phyloP scores from a whole-genome alignment of 768 basidiomycete genomes.

The Amanita rubescens region DNA sequence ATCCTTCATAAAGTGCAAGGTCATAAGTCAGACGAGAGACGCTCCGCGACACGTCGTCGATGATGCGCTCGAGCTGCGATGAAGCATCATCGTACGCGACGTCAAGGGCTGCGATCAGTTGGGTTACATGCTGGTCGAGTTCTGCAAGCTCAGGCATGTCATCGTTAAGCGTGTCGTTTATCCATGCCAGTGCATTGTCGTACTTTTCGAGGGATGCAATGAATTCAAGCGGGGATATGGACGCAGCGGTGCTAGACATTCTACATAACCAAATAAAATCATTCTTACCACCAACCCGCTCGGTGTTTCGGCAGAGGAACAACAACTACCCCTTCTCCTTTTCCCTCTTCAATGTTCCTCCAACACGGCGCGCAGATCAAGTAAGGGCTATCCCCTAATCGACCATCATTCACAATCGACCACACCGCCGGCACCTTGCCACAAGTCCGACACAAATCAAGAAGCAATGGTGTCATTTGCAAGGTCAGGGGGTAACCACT shows the following conservation, averaged over 20 bases:
- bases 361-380: slow-evolving; percentile 69
- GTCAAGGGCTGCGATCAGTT: slow-evolving; percentile 73
- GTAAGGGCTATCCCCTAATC: slow-evolving; percentile 75
- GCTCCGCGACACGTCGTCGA: slow-evolving; percentile 87
- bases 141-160: slow-evolving; percentile 36
- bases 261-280: slow-evolving; percentile 14
- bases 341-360: slow-evolving; percentile 55
- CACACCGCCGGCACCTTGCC: slow-evolving; percentile 61
- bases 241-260: too few relatives aligned
- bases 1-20: slow-evolving; percentile 95
- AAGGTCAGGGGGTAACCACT: slow-evolving; percentile 62
- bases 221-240: slow-evolving; percentile 33
- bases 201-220: slow-evolving; percentile 41
- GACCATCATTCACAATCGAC: slow-evolving; percentile 61
- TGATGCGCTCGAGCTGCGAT: slow-evolving; percentile 74
- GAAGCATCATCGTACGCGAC: slow-evolving; percentile 87
- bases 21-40: slow-evolving; percentile 92
- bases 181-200: slow-evolving; percentile 60
- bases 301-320: slow-evolving; percentile 42
- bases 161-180: slow-evolving; percentile 52
- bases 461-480: slow-evolving; percentile 53
- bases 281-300: slow-evolving; percentile 1
- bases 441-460: slow-evolving; percentile 64
- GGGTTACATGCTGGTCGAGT: slow-evolving; percentile 69
- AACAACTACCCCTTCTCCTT: slow-evolving; percentile 38